Conservation (phyloP, 2,329 filamentous ascomycete species). For the Beauveria caledonica region DNA sequence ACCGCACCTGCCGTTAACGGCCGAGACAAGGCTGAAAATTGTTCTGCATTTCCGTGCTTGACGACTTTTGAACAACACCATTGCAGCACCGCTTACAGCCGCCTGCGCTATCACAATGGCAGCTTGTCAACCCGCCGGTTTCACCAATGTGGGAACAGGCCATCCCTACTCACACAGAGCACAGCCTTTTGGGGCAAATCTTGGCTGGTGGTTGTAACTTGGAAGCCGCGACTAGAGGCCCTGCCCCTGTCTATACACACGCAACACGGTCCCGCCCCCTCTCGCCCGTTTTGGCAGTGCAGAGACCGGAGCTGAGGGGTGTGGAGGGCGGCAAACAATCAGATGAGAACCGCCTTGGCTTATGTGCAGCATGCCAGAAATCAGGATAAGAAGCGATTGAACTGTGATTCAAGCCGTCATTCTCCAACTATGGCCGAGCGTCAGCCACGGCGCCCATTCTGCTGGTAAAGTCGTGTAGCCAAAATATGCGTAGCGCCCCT, state of each 20-base stretch:
- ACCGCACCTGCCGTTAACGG: not conserved
- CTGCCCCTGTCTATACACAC: not conserved
- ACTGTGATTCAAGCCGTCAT: not conserved
- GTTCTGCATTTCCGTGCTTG: not conserved
- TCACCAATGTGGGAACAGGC: conserved; percentile 4
- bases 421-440: not conserved
- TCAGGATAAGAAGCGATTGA: not conserved
- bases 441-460: not conserved
- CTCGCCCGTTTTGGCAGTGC: not conserved
- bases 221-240: not conserved
- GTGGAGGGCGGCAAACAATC: conserved; percentile 1
- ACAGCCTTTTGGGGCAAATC: not conserved
- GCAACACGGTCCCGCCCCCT: conserved; percentile 1
- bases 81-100: not conserved
- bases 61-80: not conserved
- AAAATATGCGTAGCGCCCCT: not conserved
- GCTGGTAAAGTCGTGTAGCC: not conserved
- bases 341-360: conserved; percentile 5
- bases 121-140: not conserved
- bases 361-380: not conserved
- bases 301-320: not conserved
- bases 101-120: not conserved
- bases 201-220: not conserved
- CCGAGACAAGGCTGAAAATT: not conserved
- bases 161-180: not conserved